These are phyloP conservation scores for Claviceps sp. DNA, from an alignment of 2,329 filamentous ascomycete species.

Conservation along the genomic window DNA sequence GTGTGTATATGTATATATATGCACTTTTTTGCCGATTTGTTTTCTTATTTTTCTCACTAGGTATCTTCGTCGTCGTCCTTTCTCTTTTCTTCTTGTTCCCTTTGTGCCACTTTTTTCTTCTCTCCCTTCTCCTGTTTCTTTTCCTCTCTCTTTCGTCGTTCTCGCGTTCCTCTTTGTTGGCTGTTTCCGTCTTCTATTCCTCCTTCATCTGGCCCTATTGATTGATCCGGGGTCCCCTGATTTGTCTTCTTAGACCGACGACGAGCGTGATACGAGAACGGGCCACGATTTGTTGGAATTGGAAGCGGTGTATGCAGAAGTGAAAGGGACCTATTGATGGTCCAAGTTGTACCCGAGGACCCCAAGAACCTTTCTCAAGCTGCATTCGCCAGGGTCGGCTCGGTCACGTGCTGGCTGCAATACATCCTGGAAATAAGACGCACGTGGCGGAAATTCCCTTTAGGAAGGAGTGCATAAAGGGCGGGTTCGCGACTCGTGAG, in stretches of 20 bases:
- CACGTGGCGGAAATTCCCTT: neutral
- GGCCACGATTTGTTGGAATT: neutral
- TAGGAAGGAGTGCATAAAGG: neutral
- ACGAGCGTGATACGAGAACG: neutral
- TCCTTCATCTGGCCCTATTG: neutral
- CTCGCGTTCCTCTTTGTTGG: neutral
- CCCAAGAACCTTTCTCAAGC: neutral
- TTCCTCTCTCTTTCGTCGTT: neutral
- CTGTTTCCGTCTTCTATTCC: neutral
- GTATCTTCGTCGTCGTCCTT: too few species aligned
- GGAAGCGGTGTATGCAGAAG: neutral
- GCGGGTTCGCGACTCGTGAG: too few species aligned
- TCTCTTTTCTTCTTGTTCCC: neutral
- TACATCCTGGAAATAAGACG: neutral
- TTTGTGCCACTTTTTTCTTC: too few species aligned
- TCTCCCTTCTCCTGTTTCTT: neutral
- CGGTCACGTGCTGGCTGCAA: constrained; percentile 1
- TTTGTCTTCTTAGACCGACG: neutral
- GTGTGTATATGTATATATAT: neutral
- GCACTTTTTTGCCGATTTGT: neutral
- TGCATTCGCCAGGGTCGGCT: neutral
- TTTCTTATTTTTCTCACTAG: neutral
- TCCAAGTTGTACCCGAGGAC: neutral
- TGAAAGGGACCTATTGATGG: neutral
- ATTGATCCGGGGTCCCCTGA: neutral